phyloP scores from a whole-genome alignment of 2,329 filamentous ascomycete species.

The Emergomyces pasteurianus region DNA sequence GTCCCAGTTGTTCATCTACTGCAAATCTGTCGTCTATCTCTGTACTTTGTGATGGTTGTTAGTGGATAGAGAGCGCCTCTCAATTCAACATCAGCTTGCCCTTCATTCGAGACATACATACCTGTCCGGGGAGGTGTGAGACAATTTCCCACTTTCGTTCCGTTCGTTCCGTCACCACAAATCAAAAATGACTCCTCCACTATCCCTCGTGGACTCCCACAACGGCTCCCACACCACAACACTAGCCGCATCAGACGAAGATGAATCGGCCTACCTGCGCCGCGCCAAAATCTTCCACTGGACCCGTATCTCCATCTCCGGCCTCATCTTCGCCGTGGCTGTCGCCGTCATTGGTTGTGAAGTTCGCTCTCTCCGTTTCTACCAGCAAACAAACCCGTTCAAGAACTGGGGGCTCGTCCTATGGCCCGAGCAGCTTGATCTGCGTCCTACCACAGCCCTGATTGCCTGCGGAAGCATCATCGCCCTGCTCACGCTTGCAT shows the following conservation, averaged over 20 bases:
- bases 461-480: slow-evolving; percentile 28
- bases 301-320: slow-evolving; percentile 23
- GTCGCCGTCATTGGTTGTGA: slow-evolving; percentile 26
- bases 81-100: background rate
- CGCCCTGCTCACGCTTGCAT: slow-evolving; percentile 20
- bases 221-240: slow-evolving; percentile 20
- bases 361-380: slow-evolving; percentile 27
- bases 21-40: background rate
- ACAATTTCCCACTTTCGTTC: slow-evolving; percentile 3
- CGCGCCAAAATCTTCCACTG: slow-evolving; percentile 23
- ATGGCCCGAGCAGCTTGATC: slow-evolving; percentile 33
- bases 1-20: background rate
- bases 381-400: slow-evolving; percentile 26
- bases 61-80: background rate
- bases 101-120: background rate
- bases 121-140: background rate
- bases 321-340: slow-evolving; percentile 19
- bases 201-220: slow-evolving; percentile 10
- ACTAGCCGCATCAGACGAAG: slow-evolving; percentile 23
- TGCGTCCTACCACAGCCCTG: slow-evolving; percentile 27
- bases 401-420: slow-evolving; percentile 23
- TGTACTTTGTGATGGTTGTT: background rate
- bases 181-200: slow-evolving; percentile 18
- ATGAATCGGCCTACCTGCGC: slow-evolving; percentile 26
- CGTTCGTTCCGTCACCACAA: slow-evolving; percentile 1